Base-by-base conservation (phyloP, 2,329 filamentous ascomycete genomes). In the Cadophora gregata region DNA sequence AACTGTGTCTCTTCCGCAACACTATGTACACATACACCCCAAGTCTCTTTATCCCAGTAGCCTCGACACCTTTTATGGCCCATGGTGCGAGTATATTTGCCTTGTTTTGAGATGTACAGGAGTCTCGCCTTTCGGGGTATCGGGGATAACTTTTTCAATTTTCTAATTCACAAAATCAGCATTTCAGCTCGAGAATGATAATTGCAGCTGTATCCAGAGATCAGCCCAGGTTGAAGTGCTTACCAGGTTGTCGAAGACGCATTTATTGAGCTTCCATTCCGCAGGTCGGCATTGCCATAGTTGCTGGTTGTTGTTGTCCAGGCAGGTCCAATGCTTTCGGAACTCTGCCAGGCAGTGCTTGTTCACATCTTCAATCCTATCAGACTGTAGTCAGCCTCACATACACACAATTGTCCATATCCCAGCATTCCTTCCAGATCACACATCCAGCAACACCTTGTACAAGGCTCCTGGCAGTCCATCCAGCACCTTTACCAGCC, bases 291-390 rank as follows among this genome's bases (percentile, higher is more conserved):
- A 99, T 78, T 98, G 93, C 91, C 93, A 99, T 67, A 98, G 84
- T 81, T 97, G 93, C 78, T 99, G 96, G 85, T 99, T 99, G 84
- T 96, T 94, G 83, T 97, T 90, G 78, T 99, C 96, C 66, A 99
- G 86, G 78, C 96, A 99, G 76, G 93, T 86, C 93, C 94, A 99
- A 83, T 99, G 96, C 77, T 88, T 87, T 75, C 93, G 90, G 86
- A 99, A 99, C 81, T 97, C 87, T 70, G 90, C 86, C 65, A 99
- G 84, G 82, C 96, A 99, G 84, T 93, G 88, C 80, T 93, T 95
- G 85, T 97, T 98, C 83, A 99, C 90, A 79, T 99, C 96, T 77
- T 95, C 91, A 79, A 99, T 86, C 67, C 93, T 97, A 77, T 68
- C 64, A 29, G 53, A 53, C 12, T 19, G 12, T 2, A n/a, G 59